Conservation (phyloP, 73 alveolate genomes). For the Paraurostyla sp. region DNA sequence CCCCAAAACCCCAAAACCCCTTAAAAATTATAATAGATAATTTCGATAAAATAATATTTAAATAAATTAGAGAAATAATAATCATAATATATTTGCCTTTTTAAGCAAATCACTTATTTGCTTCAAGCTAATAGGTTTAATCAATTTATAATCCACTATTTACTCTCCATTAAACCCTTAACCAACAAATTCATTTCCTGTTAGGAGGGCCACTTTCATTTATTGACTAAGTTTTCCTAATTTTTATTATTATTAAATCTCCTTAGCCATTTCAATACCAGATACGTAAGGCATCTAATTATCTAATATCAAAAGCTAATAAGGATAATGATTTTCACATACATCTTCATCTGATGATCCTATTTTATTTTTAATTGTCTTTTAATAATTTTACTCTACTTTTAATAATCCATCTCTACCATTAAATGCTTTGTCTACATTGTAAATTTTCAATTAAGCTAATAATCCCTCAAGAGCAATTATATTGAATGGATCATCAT, state of each 20-base stretch:
- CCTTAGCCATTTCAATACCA: neutral
- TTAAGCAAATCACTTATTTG: too few species aligned
- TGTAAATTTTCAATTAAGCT: neutral
- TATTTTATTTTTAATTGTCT: neutral
- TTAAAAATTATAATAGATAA: too few species aligned
- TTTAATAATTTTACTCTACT: neutral
- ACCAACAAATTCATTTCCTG: too few species aligned
- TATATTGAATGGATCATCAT: conserved; percentile 18
- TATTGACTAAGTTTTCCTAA: too few species aligned
- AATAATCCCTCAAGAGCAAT: conserved; percentile 7
- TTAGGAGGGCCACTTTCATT: too few species aligned
- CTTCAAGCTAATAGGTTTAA: too few species aligned
- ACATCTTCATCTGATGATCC: neutral
- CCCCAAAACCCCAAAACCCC: too few species aligned
- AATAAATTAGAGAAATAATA: too few species aligned
- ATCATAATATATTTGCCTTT: too few species aligned
- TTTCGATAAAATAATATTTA: too few species aligned
- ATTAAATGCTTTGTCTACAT: conserved; percentile 7
- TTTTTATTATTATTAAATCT: neutral
- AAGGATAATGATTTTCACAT: neutral
- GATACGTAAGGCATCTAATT: conserved; percentile 23
- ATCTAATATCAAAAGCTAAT: neutral
- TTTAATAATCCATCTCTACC: conserved; percentile 5
- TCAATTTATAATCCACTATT: too few species aligned
- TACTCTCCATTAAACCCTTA: too few species aligned